phyloP scores from a whole-genome alignment of 2,329 filamentous ascomycete species.

The Aspergillus eucalypticola region DNA sequence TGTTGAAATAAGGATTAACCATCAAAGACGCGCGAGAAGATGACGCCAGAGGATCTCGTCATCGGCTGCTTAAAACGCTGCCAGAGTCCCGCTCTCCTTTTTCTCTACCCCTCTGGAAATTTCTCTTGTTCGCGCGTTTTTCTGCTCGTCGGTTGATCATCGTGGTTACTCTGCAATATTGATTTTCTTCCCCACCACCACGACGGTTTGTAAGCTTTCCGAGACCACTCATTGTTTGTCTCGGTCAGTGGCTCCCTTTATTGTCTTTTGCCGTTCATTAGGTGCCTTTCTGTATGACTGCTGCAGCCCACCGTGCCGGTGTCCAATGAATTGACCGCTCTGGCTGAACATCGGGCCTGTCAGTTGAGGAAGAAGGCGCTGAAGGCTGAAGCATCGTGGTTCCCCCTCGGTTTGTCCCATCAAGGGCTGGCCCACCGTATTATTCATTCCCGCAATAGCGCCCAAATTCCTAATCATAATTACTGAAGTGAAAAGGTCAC shows the following conservation, averaged over 20 bases:
- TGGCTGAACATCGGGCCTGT: constrained; percentile 6
- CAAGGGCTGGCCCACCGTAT: constrained; percentile 7
- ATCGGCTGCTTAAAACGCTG: constrained; percentile 7
- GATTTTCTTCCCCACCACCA: constrained; percentile 1
- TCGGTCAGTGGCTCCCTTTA: background rate
- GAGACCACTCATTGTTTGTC: background rate
- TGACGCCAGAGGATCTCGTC: constrained; percentile 10
- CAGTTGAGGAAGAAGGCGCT: background rate
- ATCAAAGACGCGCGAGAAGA: background rate
- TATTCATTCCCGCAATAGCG: background rate
- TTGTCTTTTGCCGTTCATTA: constrained; percentile 2
- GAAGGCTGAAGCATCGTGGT: background rate
- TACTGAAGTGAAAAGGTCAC: constrained; percentile 1
- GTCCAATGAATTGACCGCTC: constrained; percentile 19
- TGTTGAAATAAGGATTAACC: background rate
- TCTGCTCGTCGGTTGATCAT: constrained; percentile 2
- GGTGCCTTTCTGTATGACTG: background rate
- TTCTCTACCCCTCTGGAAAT: background rate
- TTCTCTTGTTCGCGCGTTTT: background rate
- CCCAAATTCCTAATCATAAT: constrained; percentile 1
- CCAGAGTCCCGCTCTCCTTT: background rate
- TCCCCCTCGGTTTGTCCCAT: constrained; percentile 13
- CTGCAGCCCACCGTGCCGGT: constrained; percentile 15
- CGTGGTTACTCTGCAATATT: constrained; percentile 4
- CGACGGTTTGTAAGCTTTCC: constrained; percentile 3